These are phyloP conservation scores for Sclerotinia sclerotiorum DNA, from an alignment of 2,329 filamentous ascomycete species.

Conservation along the genomic window DNA sequence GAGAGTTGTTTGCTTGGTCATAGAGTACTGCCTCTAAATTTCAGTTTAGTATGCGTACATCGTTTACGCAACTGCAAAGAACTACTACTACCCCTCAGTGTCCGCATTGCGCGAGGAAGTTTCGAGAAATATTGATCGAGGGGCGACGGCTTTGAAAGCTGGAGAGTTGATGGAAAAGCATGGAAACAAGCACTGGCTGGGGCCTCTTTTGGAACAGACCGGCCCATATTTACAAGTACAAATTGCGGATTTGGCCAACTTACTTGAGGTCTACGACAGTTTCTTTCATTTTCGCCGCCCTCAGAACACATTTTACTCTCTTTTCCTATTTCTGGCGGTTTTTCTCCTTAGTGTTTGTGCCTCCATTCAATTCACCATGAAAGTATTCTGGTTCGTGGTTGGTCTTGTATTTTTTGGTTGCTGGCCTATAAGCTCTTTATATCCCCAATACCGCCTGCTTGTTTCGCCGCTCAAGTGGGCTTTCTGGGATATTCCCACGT, in stretches of 20 bases:
- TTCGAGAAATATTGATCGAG: slow-evolving; percentile 39
- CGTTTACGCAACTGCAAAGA: slow-evolving; percentile 29
- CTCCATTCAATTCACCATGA: slow-evolving; percentile 39
- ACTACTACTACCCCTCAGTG: slow-evolving; percentile 29
- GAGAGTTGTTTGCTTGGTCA: not conserved
- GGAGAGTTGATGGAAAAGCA: slow-evolving; percentile 43
- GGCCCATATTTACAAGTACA: slow-evolving; percentile 43
- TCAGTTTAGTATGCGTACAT: slow-evolving; percentile 28
- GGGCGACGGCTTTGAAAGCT: slow-evolving; percentile 38
- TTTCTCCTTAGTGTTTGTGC: slow-evolving; percentile 33
- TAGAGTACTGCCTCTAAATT: slow-evolving; percentile 12
- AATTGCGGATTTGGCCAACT: slow-evolving; percentile 41
- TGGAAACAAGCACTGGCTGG: slow-evolving; percentile 42
- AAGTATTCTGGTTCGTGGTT: slow-evolving; percentile 35
- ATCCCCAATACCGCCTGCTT: slow-evolving; percentile 42
- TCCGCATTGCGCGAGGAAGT: slow-evolving; percentile 33
- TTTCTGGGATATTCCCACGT: slow-evolving; percentile 43
- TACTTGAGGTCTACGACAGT: slow-evolving; percentile 42
- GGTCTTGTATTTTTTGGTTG: slow-evolving; percentile 41
- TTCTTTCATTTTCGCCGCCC: slow-evolving; percentile 44
- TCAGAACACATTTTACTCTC: slow-evolving; percentile 34
- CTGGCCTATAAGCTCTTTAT: slow-evolving; percentile 41
- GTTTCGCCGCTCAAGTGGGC: slow-evolving; percentile 41
- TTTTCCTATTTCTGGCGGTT: slow-evolving; percentile 34
- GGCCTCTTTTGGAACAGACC: slow-evolving; percentile 28